Evolutionary conservation across 2,329 filamentous ascomycete genomes (phyloP).

Genomic region (Malbranchea zuffiana): DNA sequence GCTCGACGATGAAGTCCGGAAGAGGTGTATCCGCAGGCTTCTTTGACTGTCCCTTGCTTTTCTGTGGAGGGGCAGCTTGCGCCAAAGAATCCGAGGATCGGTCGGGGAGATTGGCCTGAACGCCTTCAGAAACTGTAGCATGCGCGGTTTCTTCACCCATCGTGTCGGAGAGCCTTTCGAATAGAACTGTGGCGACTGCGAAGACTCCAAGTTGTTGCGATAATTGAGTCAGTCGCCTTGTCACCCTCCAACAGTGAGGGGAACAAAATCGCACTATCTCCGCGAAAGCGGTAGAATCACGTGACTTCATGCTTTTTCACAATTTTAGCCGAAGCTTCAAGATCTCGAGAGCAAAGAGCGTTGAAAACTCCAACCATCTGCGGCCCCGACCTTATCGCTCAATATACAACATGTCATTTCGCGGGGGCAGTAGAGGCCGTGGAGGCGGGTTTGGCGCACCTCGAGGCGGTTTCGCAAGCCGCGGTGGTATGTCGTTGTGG

Average conservation of each 20-base stretch:
- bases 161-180: background rate
- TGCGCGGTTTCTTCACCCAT: conserved; percentile 12
- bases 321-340: conserved; percentile 13
- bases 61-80: conserved; percentile 23
- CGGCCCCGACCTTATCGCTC: background rate
- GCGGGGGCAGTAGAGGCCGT: conserved; percentile 45
- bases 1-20: conserved; percentile 70
- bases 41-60: conserved; percentile 17
- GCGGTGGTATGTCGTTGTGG: conserved; percentile 30
- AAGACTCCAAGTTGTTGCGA: background rate
- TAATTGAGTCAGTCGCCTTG: conserved; percentile 1
- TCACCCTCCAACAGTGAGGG: background rate
- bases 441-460: conserved; percentile 43
- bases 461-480: conserved; percentile 35
- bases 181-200: background rate
- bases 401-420: conserved; percentile 49
- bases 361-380: conserved; percentile 1
- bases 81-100: conserved; percentile 24
- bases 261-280: background rate
- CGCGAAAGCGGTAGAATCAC: conserved; percentile 16
- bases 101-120: conserved; percentile 23
- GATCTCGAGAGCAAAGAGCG: conserved; percentile 2
- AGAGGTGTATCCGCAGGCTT: conserved; percentile 32
- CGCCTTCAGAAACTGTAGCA: conserved; percentile 20
- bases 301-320: conserved; percentile 14